phyloP scores from a whole-genome alignment of 306 rosid species.

The Cicer judaicum region DNA sequence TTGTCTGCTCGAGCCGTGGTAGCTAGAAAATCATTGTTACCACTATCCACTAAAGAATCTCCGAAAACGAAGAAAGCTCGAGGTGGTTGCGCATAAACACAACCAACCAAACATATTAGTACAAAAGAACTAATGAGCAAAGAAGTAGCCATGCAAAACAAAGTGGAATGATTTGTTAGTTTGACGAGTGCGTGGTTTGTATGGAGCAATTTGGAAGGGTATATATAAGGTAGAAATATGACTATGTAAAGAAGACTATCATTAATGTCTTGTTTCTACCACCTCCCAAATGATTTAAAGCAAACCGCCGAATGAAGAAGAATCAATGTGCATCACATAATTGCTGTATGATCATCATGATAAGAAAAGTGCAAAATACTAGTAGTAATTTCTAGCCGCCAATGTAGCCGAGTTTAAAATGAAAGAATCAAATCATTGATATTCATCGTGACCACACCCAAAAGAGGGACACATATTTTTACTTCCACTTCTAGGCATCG shows the following conservation, averaged over 20 bases:
- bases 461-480: slow-evolving; percentile 23
- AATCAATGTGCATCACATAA: slow-evolving; percentile 42
- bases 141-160: slow-evolving; percentile 30
- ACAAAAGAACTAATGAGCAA: slow-evolving; percentile 23
- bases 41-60: slow-evolving; percentile 89
- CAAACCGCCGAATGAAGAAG: slow-evolving; percentile 55
- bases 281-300: slow-evolving; percentile 50
- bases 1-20: slow-evolving; percentile 86
- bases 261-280: slow-evolving; percentile 55
- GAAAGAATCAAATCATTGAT: background rate
- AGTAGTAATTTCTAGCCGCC: slow-evolving; percentile 49
- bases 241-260: slow-evolving; percentile 23
- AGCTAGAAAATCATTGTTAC: slow-evolving; percentile 82
- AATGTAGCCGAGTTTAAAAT: slow-evolving; percentile 38
- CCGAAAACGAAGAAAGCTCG: slow-evolving; percentile 88
- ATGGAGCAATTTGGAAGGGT: slow-evolving; percentile 18
- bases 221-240: slow-evolving; percentile 36
- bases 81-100: slow-evolving; percentile 47
- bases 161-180: background rate
- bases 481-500: slow-evolving; percentile 4
- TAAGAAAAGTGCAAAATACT: slow-evolving; percentile 13
- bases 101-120: slow-evolving; percentile 36
- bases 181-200: slow-evolving; percentile 25
- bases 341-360: background rate
- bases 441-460: background rate